Evolutionary conservation across 2,329 filamentous ascomycete species (phyloP).

Genomic region (Fusarium stilboides): DNA sequence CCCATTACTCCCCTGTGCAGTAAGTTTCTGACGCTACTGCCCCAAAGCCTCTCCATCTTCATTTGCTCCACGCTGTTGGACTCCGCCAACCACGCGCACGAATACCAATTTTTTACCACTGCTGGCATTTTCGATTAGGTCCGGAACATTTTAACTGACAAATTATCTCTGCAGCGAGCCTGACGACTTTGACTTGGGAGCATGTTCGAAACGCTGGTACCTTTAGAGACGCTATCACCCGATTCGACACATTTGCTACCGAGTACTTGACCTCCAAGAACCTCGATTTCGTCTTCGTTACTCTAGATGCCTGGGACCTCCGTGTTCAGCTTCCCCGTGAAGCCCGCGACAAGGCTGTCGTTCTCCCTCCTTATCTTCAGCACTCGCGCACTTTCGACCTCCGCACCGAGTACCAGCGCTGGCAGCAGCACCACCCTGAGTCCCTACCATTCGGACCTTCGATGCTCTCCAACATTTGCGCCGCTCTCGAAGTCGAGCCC

Average conservation of each 20-base stretch:
- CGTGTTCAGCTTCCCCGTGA: slow-evolving; percentile 97
- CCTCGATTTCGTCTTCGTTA: slow-evolving; percentile 98
- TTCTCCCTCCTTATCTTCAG: slow-evolving; percentile 95
- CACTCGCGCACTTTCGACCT: slow-evolving; percentile 98
- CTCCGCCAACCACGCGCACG: slow-evolving; percentile 32
- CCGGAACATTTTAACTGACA: slow-evolving; percentile 38
- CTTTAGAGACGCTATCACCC: slow-evolving; percentile 96
- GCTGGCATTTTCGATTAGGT: slow-evolving; percentile 11
- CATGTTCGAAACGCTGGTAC: slow-evolving; percentile 97
- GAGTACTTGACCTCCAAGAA: slow-evolving; percentile 93
- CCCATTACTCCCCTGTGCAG: slow-evolving; percentile 99
- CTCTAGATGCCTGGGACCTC: slow-evolving; percentile 97
- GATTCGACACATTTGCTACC: slow-evolving; percentile 93
- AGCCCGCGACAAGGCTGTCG: slow-evolving; percentile 97
- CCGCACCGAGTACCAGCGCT: slow-evolving; percentile 96
- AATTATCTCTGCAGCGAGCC: slow-evolving; percentile 76
- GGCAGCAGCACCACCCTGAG: slow-evolving; percentile 98
- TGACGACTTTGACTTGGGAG: slow-evolving; percentile 98
- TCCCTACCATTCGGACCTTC: slow-evolving; percentile 96
- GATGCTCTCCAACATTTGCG: slow-evolving; percentile 97
- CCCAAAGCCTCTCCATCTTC: slow-evolving; percentile 39
- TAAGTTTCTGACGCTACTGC: slow-evolving; percentile 70
- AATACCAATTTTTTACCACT: slow-evolving; percentile 23
- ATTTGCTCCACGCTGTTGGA: slow-evolving; percentile 38
- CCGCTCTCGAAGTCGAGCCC: slow-evolving; percentile 96